Evolutionary conservation across 2,329 filamentous ascomycete species (phyloP).

Genomic region (Colletotrichum higginsianum): DNA sequence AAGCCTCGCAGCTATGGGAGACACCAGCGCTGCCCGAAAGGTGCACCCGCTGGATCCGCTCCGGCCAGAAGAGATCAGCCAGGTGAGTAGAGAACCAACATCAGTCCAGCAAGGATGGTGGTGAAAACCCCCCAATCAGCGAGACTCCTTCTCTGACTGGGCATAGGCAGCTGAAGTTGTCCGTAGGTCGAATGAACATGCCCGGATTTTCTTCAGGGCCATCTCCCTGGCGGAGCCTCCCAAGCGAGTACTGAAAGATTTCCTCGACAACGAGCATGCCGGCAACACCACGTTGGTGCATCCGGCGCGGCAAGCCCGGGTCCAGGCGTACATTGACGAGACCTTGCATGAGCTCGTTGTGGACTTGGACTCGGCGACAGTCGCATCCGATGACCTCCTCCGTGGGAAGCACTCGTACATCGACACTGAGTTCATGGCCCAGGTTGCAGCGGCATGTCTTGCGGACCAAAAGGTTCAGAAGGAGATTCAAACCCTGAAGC

Average conservation of each 20-base stretch:
- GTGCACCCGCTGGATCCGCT: conserved; percentile 40
- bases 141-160: not conserved
- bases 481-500: conserved; percentile 57
- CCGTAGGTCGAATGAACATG: conserved; percentile 23
- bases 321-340: conserved; percentile 50
- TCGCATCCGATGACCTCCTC: conserved; percentile 46
- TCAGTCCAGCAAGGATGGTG: not conserved
- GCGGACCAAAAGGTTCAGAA: conserved; percentile 58
- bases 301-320: conserved; percentile 50
- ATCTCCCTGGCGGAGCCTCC: conserved; percentile 62
- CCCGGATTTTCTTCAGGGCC: conserved; percentile 56
- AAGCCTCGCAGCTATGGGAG: not conserved
- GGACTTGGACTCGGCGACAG: conserved; percentile 39
- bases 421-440: conserved; percentile 63
- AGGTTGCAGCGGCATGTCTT: conserved; percentile 63
- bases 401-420: conserved; percentile 63
- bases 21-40: not conserved
- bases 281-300: conserved; percentile 4
- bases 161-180: conserved; percentile 25
- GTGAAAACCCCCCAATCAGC: too few relatives aligned
- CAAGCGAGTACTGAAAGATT: conserved; percentile 58
- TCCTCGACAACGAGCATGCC: conserved; percentile 56
- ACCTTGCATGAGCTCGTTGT: conserved; percentile 44
- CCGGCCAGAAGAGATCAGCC: conserved; percentile 32
- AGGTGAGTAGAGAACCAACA: not conserved